Evolutionary conservation across 306 rosid genomes (phyloP).

Genomic region (Leucaena leucocephala): DNA sequence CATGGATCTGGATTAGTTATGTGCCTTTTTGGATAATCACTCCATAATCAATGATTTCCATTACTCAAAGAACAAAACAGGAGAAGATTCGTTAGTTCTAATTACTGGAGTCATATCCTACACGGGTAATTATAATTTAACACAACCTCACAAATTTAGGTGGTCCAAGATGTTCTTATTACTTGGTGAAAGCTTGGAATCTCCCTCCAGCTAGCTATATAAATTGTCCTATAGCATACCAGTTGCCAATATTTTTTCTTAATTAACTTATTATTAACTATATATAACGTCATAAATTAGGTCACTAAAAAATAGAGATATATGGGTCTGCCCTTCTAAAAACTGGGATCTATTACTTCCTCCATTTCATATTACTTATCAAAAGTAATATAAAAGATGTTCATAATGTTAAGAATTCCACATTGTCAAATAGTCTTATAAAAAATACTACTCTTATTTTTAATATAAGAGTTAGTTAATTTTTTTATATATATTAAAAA

Average conservation of each 20-base stretch:
- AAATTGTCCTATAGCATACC: neutral
- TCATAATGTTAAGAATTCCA: no score
- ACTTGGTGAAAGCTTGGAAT: neutral
- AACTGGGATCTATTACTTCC: neutral
- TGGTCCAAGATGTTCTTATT: neutral
- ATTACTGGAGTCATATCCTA: neutral
- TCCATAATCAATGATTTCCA: neutral
- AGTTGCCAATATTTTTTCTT: neutral
- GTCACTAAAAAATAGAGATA: neutral
- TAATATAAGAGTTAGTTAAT: no score
- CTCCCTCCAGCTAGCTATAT: neutral
- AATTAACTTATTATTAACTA: neutral
- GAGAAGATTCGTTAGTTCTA: neutral
- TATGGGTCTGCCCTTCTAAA: neutral
- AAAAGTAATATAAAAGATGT: no score
- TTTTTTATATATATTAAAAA: no score
- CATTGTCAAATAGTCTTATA: no score
- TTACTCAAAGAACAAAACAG: neutral
- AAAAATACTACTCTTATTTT: no score
- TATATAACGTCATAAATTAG: no score
- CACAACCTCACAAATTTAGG: neutral
- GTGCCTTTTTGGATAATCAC: neutral
- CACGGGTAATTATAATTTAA: neutral
- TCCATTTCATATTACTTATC: no score
- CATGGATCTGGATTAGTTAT: neutral